Evolutionary conservation across 768 basidiomycete species (phyloP).

Genomic region (Piloderma croceum): DNA sequence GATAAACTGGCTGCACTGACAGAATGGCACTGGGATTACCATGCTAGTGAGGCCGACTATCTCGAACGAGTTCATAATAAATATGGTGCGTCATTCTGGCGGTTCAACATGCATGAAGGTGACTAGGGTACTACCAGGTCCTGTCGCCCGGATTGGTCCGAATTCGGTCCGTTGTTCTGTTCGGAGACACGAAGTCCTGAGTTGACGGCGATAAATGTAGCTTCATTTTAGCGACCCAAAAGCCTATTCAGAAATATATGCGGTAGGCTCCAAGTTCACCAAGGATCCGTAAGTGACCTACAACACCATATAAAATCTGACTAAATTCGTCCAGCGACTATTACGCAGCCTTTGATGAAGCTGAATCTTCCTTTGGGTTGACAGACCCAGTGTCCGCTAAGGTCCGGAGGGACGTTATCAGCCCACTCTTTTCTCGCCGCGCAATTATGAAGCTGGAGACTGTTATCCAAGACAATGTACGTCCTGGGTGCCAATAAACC

Average conservation of each 20-base stretch:
- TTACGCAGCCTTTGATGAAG: slow-evolving; percentile 35
- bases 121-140: slow-evolving; percentile 19
- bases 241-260: slow-evolving; percentile 37
- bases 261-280: slow-evolving; percentile 25
- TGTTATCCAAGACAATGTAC: slow-evolving; percentile 30
- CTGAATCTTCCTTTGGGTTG: slow-evolving; percentile 33
- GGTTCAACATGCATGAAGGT: background rate
- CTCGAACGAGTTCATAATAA: slow-evolving; percentile 29
- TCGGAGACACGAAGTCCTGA: slow-evolving; percentile 1
- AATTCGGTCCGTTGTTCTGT: slow-evolving; percentile 29
- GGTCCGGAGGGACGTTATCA: slow-evolving; percentile 30
- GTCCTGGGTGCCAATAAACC: no score
- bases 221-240: slow-evolving; percentile 38
- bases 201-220: slow-evolving; percentile 15
- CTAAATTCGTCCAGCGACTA: no score
- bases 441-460: slow-evolving; percentile 34
- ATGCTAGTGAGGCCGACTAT: slow-evolving; percentile 30
- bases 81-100: slow-evolving; percentile 27
- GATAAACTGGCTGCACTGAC: slow-evolving; percentile 30
- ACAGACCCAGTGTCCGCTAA: slow-evolving; percentile 30
- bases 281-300: slow-evolving; percentile 32
- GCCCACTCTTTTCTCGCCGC: slow-evolving; percentile 36
- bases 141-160: slow-evolving; percentile 33
- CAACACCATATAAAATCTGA: no score
- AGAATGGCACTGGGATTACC: slow-evolving; percentile 30